Evolutionary conservation across 768 basidiomycete species (phyloP), one percentile per base, ranked within the genome.

Genomic region (Tricholoma saponaceum): DNA sequence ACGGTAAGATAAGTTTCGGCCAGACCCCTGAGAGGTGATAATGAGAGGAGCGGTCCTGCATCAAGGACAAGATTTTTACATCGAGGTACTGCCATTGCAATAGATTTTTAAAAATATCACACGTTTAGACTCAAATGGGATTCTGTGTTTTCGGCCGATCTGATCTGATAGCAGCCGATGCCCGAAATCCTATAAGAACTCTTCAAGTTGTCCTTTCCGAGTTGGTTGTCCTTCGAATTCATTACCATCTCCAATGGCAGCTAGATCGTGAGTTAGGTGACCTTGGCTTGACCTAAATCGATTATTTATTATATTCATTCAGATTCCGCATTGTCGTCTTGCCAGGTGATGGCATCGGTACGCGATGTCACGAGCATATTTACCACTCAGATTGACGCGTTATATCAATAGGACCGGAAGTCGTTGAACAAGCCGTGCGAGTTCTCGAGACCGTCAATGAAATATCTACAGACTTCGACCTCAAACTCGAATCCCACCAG

Each of bases 271-370:
- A 54, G 73, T 60, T 20, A n/a, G 10, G 22, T 16, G 32, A 25
- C 10, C 9, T 3, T 6, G 3, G 49, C 10, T 9, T 43, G 4
- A 18, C 30, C 23, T 23, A 26, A n/a, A n/a, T n/a, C n/a, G n/a
- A n/a, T n/a, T 9, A 22, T 25, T 35, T 52, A 20, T 63, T 52
- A 28, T 39, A 25, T 52, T n/a, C n/a, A 58, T 26, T 9, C 64
- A 95, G 95, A 54, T 97, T 90, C 73, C 87, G 87, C 61, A 84
- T 99, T 69, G 90, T 86, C 33, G 82, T 95, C 54, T 85, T 99
- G 43, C 87, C 89, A n/a, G 97, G 97, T 52, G 97, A 99, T 74
- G 97, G 97, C 59, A 98, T 99, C 65, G 96, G 95, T 93, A 67
- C 43, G 79, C 59, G 33, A 5, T 54, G 53, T 52, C 51, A 52